Conservation (phyloP, 2,329 filamentous ascomycete genomes). For the Helminthosporium solani region DNA sequence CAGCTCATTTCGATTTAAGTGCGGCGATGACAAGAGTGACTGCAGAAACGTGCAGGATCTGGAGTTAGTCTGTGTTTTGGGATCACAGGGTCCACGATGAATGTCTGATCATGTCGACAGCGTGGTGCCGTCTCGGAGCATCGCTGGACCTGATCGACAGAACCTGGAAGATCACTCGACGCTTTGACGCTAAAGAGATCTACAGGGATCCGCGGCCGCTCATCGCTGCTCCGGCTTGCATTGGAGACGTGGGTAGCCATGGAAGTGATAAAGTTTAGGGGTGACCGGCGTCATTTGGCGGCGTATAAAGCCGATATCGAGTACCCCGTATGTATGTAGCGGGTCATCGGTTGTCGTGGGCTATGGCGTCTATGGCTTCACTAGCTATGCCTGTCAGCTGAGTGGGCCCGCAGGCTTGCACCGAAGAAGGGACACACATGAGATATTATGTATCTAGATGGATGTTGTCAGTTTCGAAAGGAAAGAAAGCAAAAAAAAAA, state of each 20-base stretch:
- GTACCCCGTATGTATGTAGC: no score
- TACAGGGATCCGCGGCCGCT: not conserved
- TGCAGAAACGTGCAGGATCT: constrained; percentile 1
- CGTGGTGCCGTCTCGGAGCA: not conserved
- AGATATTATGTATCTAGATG: no score
- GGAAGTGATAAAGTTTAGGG: constrained; percentile 4
- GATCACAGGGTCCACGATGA: not conserved
- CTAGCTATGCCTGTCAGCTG: not conserved
- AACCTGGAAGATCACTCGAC: not conserved
- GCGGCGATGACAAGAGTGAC: not conserved
- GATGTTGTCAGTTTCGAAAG: not conserved
- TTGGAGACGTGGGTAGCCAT: not conserved
- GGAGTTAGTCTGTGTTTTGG: not conserved
- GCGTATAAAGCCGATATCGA: not conserved
- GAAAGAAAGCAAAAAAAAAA: not conserved
- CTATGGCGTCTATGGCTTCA: constrained; percentile 1
- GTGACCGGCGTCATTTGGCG: not conserved
- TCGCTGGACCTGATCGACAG: constrained; percentile 1
- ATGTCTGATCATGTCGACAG: not conserved
- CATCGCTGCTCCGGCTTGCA: not conserved
- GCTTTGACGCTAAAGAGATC: constrained; percentile 1
- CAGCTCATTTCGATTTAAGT: not conserved
- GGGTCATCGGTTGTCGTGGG: not conserved
- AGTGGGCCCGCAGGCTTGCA: not conserved
- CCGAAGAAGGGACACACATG: not conserved